Percentiles rank a stretch among this genome's conserved stretches.
Evolutionary conservation across 495 filamentous ascomycete genomes (phyloP).

Genomic region (Cenococcum geophilum): DNA sequence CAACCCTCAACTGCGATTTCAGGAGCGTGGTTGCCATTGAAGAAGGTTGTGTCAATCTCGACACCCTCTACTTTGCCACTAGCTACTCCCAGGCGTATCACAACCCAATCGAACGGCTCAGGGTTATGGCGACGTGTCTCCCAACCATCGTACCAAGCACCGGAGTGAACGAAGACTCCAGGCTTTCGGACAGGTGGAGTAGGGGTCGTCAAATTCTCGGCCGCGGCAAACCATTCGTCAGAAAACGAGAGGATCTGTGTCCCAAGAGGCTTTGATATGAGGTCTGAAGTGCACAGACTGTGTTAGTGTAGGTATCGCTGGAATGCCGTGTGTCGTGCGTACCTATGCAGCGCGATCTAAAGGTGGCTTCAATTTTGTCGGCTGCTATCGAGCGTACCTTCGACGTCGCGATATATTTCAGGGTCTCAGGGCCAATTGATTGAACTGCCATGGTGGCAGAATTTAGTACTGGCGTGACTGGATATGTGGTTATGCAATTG

Average conservation of each 20-base stretch:
- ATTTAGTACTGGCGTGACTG: neutral
- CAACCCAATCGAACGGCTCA: slow-evolving; percentile 74
- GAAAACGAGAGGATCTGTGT: slow-evolving; percentile 69
- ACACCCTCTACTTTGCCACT: slow-evolving; percentile 70
- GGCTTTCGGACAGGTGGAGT: slow-evolving; percentile 67
- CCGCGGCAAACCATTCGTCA: slow-evolving; percentile 86
- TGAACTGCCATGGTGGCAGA: slow-evolving; percentile 32
- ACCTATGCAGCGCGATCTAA: slow-evolving; percentile 65
- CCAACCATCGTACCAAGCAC: slow-evolving; percentile 96
- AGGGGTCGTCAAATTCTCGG: slow-evolving; percentile 70
- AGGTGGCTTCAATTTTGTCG: slow-evolving; percentile 61
- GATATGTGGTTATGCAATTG: neutral
- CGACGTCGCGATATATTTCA: slow-evolving; percentile 23
- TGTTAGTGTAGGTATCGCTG: neutral
- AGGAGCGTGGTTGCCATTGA: slow-evolving; percentile 82
- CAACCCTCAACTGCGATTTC: slow-evolving; percentile 76
- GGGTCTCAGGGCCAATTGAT: slow-evolving; percentile 22
- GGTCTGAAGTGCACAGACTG: slow-evolving; percentile 47
- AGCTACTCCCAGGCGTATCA: slow-evolving; percentile 72
- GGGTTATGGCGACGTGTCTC: slow-evolving; percentile 85
- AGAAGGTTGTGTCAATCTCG: slow-evolving; percentile 82
- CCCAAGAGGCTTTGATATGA: slow-evolving; percentile 68
- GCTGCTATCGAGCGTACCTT: slow-evolving; percentile 24
- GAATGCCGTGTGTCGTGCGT: slow-evolving; percentile 11
- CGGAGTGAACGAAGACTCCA: slow-evolving; percentile 76